Evolutionary conservation across 305 asterid species (phyloP), one percentile per base, ranked within the genome.

Genomic region (Salvia sclarea): DNA sequence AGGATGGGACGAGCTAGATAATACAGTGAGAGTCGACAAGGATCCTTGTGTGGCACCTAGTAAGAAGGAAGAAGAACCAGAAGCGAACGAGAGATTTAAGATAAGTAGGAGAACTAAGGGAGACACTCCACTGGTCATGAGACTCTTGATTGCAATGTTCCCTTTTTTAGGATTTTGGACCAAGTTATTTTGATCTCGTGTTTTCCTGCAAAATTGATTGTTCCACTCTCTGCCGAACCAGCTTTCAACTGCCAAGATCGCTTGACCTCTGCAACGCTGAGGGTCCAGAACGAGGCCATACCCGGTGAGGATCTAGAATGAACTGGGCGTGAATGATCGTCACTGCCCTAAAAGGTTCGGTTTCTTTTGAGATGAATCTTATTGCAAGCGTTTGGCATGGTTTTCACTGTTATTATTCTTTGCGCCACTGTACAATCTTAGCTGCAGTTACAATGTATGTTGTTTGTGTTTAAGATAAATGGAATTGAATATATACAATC

Each of bases 1-100:
- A 11, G 98, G 96, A 47, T 92, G 96, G 98, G 98, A 92, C 55
- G 96, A 92, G 81, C 86, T 92, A 9, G 94, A 89, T 65, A 71
- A 61, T 61, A 77, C 75, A 41, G 64, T 69, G 79, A 71, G 79
- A 70, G 64, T 11, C 33, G 74, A 77, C 3, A 73, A 69, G 68
- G 70, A 64, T 56, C 70, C 85, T 48, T 57, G 57, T 43, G 41
- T 40, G 13, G 17, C 70, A 8, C 54, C 66, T 8, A 38, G 24
- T 65, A 35, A 7, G 33, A 55, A 62, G 13, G 76, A 14, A 13
- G 63, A 75, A 6, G 76, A 70, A 61, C 33, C 72, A 48, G 71
- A 59, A 54, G 53, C 20, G 13, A 65, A 57, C 48, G 70, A 69
- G 47, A 53, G 70, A 65, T 79, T 75, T 41, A 79, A 81, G 69